Evolutionary conservation across 2,329 filamentous ascomycete species (phyloP).

Genomic region (Sporothrix variecibatus): DNA sequence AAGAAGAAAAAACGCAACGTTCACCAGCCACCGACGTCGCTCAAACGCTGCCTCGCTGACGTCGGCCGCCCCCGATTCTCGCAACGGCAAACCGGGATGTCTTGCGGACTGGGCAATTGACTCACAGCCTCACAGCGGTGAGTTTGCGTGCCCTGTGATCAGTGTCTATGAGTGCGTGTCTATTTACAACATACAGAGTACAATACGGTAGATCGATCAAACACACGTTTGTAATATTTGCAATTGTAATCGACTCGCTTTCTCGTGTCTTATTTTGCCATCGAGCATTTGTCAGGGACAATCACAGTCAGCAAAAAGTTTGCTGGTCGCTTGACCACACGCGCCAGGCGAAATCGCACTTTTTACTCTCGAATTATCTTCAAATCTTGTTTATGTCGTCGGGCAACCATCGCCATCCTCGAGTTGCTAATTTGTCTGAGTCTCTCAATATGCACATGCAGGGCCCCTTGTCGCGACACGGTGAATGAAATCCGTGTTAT

Average conservation of each 20-base stretch:
- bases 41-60: background rate
- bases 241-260: background rate
- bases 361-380: background rate
- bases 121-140: slow-evolving; percentile 13
- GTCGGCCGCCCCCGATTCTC: slow-evolving; percentile 13
- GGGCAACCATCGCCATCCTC: slow-evolving; percentile 13
- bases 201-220: too few relatives aligned
- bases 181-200: background rate
- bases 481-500: slow-evolving; percentile 1
- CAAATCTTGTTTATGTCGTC: background rate
- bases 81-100: slow-evolving; percentile 12
- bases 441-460: background rate
- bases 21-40: slow-evolving; percentile 16
- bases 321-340: background rate
- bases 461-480: background rate
- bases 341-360: background rate
- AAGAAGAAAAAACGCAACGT: slow-evolving; percentile 10
- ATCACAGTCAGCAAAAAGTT: background rate
- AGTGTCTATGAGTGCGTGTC: background rate
- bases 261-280: background rate
- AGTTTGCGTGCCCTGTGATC: background rate
- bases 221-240: background rate
- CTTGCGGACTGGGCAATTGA: background rate
- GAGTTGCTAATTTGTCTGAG: background rate
- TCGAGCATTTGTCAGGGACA: background rate